These are phyloP conservation scores for Gamarada debralockiae DNA, from an alignment of 495 filamentous ascomycete species.

Conservation along the genomic window DNA sequence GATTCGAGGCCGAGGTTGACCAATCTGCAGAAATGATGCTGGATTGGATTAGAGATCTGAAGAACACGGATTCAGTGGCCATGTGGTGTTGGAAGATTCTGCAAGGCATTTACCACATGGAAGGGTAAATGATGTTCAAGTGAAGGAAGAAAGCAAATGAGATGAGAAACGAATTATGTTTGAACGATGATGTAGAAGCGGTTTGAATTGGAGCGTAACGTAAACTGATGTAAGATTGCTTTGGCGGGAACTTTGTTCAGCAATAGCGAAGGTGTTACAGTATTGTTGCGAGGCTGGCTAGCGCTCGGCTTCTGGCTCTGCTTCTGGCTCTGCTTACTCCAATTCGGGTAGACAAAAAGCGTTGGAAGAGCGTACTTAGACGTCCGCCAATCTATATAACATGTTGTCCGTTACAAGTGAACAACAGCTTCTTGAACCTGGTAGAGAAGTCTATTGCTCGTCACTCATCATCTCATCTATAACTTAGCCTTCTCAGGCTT, in stretches of 20 bases:
- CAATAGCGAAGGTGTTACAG: too few species aligned
- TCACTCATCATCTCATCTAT: constrained; percentile 30
- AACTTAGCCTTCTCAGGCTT: constrained; percentile 62
- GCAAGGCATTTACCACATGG: constrained; percentile 38
- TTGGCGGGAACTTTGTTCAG: too few species aligned
- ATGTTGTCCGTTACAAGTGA: too few species aligned
- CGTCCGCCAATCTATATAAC: too few species aligned
- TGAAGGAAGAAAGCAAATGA: background rate
- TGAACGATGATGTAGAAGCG: background rate
- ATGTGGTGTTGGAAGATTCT: constrained; percentile 51
- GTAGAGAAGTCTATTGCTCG: background rate
- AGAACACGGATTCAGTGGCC: constrained; percentile 40
- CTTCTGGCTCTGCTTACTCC: too few species aligned
- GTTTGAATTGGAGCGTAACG: background rate
- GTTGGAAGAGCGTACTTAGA: too few species aligned
- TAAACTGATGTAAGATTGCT: background rate
- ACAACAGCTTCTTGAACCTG: background rate
- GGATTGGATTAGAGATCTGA: constrained; percentile 52
- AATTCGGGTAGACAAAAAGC: too few species aligned
- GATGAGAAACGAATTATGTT: background rate
- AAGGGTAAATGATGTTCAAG: constrained; percentile 9
- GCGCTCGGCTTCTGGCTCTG: too few species aligned
- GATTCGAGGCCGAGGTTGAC: constrained; percentile 42
- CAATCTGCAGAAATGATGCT: constrained; percentile 45
- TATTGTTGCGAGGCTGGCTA: too few species aligned